Base-by-base conservation (phyloP, 257 asterid species). In the Solanum megistacrolobum region DNA sequence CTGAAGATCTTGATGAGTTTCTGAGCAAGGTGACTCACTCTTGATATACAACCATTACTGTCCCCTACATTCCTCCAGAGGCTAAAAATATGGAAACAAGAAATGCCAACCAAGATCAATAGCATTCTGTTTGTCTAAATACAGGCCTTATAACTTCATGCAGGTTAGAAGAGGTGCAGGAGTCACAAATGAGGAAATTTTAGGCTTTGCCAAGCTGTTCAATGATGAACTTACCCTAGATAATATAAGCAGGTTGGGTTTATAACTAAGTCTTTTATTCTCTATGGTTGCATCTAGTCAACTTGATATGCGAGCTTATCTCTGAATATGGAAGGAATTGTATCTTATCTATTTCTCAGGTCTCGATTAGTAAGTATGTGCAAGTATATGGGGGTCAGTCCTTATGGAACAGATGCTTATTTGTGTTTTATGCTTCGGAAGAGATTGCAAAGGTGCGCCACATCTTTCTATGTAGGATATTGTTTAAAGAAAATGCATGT, bases 171-270 rank as follows among this genome's bases (percentile, higher is more conserved):
- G 91, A 88, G 99, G 99, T 86, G 95, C 98, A 78, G 89, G 93
- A 78, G 98, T 93, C 86, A 90, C 97, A 14, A 96, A 96, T 89
- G 99, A 95, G 62, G 98, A 95, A 91, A 96, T 96, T 55, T 86
- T 96, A 88, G 99, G 96, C 46, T 96, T 95, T 90, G 99, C 99
- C 65, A 96, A 94, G 91, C 90, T 96, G 95, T 96, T 96, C 93
- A 96, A 95, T 90, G 99, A 96, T 93, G 99, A 95, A 86, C 98
- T 96, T 92, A 96, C 99, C 20, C 92, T 96, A 36, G 99, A 96
- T 92, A 96, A 93, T 88, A 95, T 96, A 83, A 95, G 98, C 98
- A 95, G 99, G 98, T 96, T 89, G 38, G 88, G 66, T 14, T 91
- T 79, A 65, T 86, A 85, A 85, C 76, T 29, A 62, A 88, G 90